A percentile compares a stretch with the other conserved stretches of the same genome.
These are phyloP conservation scores for Cadophora malorum DNA, from an alignment of 2,329 filamentous ascomycete species.

Conservation along the genomic window DNA sequence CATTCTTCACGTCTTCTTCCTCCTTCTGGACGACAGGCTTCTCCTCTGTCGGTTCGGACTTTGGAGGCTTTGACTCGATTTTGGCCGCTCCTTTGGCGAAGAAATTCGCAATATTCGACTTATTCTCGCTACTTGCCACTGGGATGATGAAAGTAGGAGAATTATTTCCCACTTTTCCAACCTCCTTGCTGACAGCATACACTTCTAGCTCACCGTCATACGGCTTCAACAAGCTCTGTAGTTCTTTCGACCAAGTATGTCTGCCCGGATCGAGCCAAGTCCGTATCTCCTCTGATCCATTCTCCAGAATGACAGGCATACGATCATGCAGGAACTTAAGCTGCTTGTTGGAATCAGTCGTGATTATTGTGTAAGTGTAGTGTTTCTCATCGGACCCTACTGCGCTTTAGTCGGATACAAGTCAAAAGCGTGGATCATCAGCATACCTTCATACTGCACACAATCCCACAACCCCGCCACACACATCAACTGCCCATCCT, in stretches of 20 bases:
- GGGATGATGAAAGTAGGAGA: constrained; percentile 84
- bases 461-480: constrained; percentile 94
- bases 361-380: constrained; percentile 94
- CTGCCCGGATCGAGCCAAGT: constrained; percentile 80
- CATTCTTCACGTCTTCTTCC: constrained; percentile 29
- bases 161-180: constrained; percentile 94
- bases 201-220: constrained; percentile 80
- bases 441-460: constrained; percentile 75
- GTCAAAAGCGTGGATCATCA: not conserved
- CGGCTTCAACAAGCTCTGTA: constrained; percentile 81
- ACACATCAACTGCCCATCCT: constrained; percentile 80
- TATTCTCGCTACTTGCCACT: constrained; percentile 84
- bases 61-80: constrained; percentile 23
- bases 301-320: constrained; percentile 92
- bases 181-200: constrained; percentile 86
- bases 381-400: constrained; percentile 67
- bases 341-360: constrained; percentile 83
- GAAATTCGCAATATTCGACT: constrained; percentile 92
- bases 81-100: constrained; percentile 64
- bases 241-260: constrained; percentile 75
- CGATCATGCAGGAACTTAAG: constrained; percentile 88
- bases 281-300: constrained; percentile 71
- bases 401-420: constrained; percentile 19
- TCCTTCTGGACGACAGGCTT: not conserved
- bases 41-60: constrained; percentile 7